Percentiles rank a stretch among this genome's conserved stretches.
Conservation (phyloP, 371 early-diverging fungal genomes). For the Mortierella sp. region DNA sequence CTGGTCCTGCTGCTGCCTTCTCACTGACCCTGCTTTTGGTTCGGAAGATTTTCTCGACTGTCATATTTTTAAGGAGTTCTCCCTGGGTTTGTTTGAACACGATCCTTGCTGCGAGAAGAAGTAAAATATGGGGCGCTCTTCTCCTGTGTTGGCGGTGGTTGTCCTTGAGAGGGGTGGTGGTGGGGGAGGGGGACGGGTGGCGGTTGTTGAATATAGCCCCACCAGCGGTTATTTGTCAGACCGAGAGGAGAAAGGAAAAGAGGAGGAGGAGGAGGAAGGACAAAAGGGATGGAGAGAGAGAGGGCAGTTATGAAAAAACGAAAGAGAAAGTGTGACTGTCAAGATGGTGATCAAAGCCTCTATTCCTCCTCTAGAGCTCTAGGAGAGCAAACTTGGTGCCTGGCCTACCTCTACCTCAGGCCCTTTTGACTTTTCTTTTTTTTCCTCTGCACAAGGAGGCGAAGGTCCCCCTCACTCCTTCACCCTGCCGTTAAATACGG, state of each 20-base stretch:
- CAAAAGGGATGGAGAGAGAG: constrained; percentile 45
- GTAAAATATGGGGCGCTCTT: background rate
- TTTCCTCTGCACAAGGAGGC: background rate
- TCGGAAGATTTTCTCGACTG: background rate
- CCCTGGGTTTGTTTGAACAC: constrained; percentile 1
- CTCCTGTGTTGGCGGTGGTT: too few species aligned
- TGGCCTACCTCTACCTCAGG: background rate
- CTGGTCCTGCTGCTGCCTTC: background rate
- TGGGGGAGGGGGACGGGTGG: too few species aligned
- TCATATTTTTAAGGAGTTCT: too few species aligned
- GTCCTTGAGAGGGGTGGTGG: too few species aligned
- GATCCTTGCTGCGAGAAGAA: background rate
- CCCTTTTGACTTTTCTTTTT: background rate
- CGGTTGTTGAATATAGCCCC: too few species aligned
- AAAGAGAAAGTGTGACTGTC: background rate
- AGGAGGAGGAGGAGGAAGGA: constrained; percentile 71
- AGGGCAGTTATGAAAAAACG: background rate
- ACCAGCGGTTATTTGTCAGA: background rate
- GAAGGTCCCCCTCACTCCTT: background rate
- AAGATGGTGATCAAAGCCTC: too few species aligned
- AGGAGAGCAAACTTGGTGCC: too few species aligned
- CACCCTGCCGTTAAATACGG: constrained; percentile 19
- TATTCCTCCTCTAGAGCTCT: too few species aligned
- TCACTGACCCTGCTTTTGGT: background rate
- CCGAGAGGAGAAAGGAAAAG: constrained; percentile 56